Conservation (phyloP, 352 stramenopile species). For the Pilasporangium apinafurcum region DNA sequence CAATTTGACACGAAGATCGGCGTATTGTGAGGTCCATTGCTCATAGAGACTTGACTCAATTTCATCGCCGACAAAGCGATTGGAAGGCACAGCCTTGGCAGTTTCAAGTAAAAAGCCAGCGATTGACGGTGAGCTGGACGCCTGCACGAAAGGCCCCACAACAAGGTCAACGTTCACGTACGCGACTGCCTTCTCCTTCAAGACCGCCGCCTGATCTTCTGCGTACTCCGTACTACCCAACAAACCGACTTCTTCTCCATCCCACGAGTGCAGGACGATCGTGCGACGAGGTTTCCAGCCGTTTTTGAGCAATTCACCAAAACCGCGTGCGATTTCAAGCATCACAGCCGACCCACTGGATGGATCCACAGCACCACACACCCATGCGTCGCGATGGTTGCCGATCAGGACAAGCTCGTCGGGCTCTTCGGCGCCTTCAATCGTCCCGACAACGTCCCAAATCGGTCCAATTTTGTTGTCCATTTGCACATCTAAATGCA, state of each 20-base stretch:
- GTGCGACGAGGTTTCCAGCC: slow-evolving; percentile 70
- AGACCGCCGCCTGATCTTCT: slow-evolving; percentile 45
- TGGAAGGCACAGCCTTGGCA: slow-evolving; percentile 43
- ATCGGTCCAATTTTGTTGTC: slow-evolving; percentile 77
- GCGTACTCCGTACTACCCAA: slow-evolving; percentile 81
- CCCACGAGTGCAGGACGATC: slow-evolving; percentile 80
- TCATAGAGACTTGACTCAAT: slow-evolving; percentile 21
- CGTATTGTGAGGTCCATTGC: slow-evolving; percentile 24
- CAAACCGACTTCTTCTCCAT: slow-evolving; percentile 81
- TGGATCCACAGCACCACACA: slow-evolving; percentile 83
- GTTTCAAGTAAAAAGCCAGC: slow-evolving; percentile 46
- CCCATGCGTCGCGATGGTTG: slow-evolving; percentile 91
- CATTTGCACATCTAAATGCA: slow-evolving; percentile 61
- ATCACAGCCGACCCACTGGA: slow-evolving; percentile 74
- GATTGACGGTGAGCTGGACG: slow-evolving; percentile 62
- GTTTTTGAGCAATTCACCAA: slow-evolving; percentile 51
- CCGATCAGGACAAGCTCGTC: slow-evolving; percentile 80
- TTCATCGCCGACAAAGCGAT: slow-evolving; percentile 24
- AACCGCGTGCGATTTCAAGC: slow-evolving; percentile 77
- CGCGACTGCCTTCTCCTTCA: slow-evolving; percentile 52
- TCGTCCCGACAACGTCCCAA: slow-evolving; percentile 85
- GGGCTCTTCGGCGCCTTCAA: slow-evolving; percentile 47
- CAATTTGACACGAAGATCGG: slow-evolving; percentile 11
- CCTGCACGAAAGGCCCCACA: slow-evolving; percentile 38
- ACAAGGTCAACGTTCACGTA: slow-evolving; percentile 87